Evolutionary conservation across 306 rosid species (phyloP).

Genomic region (Pterocarpus santalinus): DNA sequence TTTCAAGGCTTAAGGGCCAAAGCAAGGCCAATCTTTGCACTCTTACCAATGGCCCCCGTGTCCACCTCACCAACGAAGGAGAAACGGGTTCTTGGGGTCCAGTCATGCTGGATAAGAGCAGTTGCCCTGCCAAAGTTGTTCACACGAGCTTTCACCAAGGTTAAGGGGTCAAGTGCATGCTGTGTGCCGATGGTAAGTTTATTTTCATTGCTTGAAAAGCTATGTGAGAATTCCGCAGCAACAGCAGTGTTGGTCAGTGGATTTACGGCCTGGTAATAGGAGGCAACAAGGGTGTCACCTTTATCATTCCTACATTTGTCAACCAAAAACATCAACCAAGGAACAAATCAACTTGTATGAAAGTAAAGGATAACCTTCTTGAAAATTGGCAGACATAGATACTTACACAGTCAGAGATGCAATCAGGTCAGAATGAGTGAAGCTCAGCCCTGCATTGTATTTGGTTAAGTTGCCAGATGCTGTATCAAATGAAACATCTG

Average conservation of each 20-base stretch:
- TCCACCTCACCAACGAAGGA: constrained; percentile 90
- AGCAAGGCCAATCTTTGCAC: constrained; percentile 89
- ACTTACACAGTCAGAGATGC: constrained; percentile 86
- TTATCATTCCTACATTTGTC: constrained; percentile 73
- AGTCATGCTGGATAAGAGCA: constrained; percentile 87
- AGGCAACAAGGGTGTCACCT: constrained; percentile 77
- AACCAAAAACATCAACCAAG: background rate
- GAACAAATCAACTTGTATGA: background rate
- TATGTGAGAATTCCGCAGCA: constrained; percentile 88
- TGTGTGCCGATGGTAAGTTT: constrained; percentile 81
- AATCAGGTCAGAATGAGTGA: constrained; percentile 77
- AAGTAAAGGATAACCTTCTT: background rate
- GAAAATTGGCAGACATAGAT: background rate
- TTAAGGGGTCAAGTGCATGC: constrained; percentile 87
- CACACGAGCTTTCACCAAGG: constrained; percentile 78
- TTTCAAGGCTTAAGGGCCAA: constrained; percentile 19
- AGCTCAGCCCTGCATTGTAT: constrained; percentile 82
- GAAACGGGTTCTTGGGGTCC: constrained; percentile 80
- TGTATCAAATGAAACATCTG: constrained; percentile 89
- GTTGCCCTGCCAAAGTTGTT: constrained; percentile 82
- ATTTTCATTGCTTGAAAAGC: constrained; percentile 82
- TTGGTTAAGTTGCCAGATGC: constrained; percentile 83
- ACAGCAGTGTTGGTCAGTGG: constrained; percentile 87
- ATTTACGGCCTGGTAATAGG: constrained; percentile 82
- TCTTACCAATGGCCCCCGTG: constrained; percentile 78